Percentiles rank a stretch among this genome's conserved stretches.
Evolutionary conservation across 345 rosid genomes (phyloP).

Genomic region (Limnanthes douglasii): DNA sequence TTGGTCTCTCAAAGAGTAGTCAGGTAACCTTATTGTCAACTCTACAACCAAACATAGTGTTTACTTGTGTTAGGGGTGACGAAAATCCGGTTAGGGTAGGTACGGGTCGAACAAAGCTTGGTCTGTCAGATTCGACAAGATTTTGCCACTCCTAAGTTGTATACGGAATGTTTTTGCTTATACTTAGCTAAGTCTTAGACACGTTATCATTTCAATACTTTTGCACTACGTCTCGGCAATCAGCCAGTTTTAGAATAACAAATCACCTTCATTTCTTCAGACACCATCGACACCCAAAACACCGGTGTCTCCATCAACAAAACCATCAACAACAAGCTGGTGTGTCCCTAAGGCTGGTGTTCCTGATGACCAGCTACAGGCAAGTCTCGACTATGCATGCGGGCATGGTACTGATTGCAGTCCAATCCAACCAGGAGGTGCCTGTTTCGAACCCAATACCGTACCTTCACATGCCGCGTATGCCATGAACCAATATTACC

Average conservation of each 20-base stretch:
- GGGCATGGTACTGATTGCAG: slow-evolving; percentile 56
- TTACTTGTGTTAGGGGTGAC: not conserved
- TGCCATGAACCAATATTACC: slow-evolving; percentile 82
- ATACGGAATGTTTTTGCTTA: too few species aligned
- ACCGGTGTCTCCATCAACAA: slow-evolving; percentile 30
- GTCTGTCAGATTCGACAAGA: too few species aligned
- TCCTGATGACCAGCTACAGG: slow-evolving; percentile 42
- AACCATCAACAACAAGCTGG: slow-evolving; percentile 33
- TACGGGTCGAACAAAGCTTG: too few species aligned
- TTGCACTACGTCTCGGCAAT: not conserved
- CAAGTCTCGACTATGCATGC: slow-evolving; percentile 70
- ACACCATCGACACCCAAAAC: slow-evolving; percentile 16
- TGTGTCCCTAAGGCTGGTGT: slow-evolving; percentile 47
- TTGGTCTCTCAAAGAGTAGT: slow-evolving; percentile 52
- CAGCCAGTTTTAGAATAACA: not conserved
- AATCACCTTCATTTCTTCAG: slow-evolving; percentile 4
- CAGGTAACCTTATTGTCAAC: too few species aligned
- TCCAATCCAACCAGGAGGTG: slow-evolving; percentile 67
- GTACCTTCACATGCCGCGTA: slow-evolving; percentile 61
- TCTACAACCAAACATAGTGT: too few species aligned
- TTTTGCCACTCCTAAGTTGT: too few species aligned
- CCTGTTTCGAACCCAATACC: slow-evolving; percentile 70
- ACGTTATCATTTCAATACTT: too few species aligned
- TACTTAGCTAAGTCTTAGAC: too few species aligned
- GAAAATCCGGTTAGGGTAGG: not conserved